Evolutionary conservation across 352 stramenopile species (phyloP).

Genomic region (Pilasporangium apinafurcum): DNA sequence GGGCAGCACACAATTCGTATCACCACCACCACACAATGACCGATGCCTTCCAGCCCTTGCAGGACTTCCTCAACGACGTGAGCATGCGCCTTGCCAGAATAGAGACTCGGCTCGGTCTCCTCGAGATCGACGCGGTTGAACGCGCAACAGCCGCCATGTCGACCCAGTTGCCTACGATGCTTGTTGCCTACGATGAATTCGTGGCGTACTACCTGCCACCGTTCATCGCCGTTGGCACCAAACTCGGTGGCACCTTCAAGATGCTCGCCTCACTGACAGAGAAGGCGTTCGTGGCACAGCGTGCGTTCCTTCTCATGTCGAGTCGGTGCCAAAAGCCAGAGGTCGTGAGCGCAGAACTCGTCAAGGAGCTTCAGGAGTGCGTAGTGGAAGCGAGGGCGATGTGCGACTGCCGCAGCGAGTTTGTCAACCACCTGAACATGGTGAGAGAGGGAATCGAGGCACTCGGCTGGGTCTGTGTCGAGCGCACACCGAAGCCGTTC

Average conservation of each 20-base stretch:
- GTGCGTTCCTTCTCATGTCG: slow-evolving; percentile 61
- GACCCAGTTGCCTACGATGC: slow-evolving; percentile 8
- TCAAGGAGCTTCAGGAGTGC: slow-evolving; percentile 7
- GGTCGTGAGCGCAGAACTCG: slow-evolving; percentile 1
- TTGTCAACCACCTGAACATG: slow-evolving; percentile 19
- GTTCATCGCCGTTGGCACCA: slow-evolving; percentile 40
- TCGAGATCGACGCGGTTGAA: neutral
- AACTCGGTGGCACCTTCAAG: slow-evolving; percentile 33
- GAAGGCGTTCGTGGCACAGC: slow-evolving; percentile 51
- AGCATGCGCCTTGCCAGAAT: slow-evolving; percentile 35
- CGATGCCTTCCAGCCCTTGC: slow-evolving; percentile 27
- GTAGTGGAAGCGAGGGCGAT: slow-evolving; percentile 13
- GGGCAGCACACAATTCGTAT: too few relatives aligned
- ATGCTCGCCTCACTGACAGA: slow-evolving; percentile 46
- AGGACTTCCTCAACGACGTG: slow-evolving; percentile 43
- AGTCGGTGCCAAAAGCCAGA: slow-evolving; percentile 62
- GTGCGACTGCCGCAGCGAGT: slow-evolving; percentile 14
- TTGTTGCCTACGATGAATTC: slow-evolving; percentile 68
- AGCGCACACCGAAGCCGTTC: slow-evolving; percentile 51
- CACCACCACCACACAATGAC: too few relatives aligned
- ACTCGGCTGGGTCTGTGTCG: slow-evolving; percentile 13
- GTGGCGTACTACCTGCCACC: slow-evolving; percentile 32
- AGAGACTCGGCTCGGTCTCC: slow-evolving; percentile 39
- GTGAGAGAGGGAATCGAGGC: slow-evolving; percentile 15
- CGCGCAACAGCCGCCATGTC: neutral